These are phyloP conservation scores for Fusarium camptoceras DNA, from an alignment of 2,329 filamentous ascomycete genomes.

Conservation along the genomic window DNA sequence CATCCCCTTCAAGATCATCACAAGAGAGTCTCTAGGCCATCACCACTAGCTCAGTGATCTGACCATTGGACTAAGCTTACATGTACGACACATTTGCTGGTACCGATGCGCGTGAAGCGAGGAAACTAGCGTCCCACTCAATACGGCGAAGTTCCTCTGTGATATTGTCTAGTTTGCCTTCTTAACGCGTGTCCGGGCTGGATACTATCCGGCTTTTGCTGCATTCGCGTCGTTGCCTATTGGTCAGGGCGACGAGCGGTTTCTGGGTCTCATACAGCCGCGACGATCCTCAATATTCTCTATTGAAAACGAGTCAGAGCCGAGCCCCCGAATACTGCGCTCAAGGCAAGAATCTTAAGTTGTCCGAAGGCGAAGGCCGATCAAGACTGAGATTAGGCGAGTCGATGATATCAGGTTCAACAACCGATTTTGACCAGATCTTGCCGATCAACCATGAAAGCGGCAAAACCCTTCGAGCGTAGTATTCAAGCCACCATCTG, in stretches of 20 bases:
- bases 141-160: conserved; percentile 16
- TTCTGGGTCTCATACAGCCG: background rate
- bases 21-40: conserved; percentile 10
- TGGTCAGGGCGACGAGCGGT: conserved; percentile 1
- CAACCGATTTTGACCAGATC: conserved; percentile 3
- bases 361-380: background rate
- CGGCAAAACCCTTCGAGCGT: background rate
- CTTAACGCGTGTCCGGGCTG: conserved; percentile 26
- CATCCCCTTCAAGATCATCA: conserved; percentile 13
- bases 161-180: conserved; percentile 31
- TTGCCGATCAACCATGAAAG: background rate
- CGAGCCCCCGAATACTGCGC: background rate
- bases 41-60: conserved; percentile 10
- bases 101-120: conserved; percentile 10
- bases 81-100: conserved; percentile 11
- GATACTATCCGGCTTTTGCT: conserved; percentile 37
- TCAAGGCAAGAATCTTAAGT: background rate
- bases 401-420: background rate
- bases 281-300: background rate
- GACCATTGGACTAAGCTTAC: background rate
- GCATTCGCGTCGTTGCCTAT: conserved; percentile 13
- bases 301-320: background rate
- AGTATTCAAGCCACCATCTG: background rate
- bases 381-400: conserved; percentile 4
- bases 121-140: conserved; percentile 12